Conservation (phyloP, 2,329 filamentous ascomycete genomes). For the Ophiognomonia clavigignenti-juglandacearum region DNA sequence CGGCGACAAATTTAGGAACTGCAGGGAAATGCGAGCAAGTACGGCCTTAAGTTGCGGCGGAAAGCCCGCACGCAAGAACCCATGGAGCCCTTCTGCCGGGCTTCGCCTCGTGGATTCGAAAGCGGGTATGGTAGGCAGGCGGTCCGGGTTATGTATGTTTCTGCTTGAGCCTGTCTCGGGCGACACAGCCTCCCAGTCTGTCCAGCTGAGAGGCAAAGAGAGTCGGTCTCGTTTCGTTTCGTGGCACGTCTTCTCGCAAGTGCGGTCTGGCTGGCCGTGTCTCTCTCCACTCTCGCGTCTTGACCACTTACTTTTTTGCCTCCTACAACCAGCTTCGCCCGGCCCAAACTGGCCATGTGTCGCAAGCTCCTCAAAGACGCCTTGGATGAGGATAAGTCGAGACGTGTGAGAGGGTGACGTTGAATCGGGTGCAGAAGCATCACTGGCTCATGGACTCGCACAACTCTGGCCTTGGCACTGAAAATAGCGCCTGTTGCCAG, state of each 20-base stretch:
- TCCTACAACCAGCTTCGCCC: no score
- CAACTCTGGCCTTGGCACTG: background rate
- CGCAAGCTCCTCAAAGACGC: background rate
- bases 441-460: slow-evolving; percentile 3
- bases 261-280: slow-evolving; percentile 2
- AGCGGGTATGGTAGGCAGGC: background rate
- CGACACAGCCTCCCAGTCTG: background rate
- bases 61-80: background rate
- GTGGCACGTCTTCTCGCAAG: slow-evolving; percentile 5
- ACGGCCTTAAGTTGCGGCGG: slow-evolving; percentile 12
- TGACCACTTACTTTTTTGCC: background rate
- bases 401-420: background rate
- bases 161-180: slow-evolving; percentile 16
- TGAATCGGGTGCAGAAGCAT: background rate
- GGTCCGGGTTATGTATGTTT: slow-evolving; percentile 10
- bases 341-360: background rate
- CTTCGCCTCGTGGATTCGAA: slow-evolving; percentile 8
- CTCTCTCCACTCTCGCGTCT: background rate
- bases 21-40: background rate
- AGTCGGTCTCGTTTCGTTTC: slow-evolving; percentile 1
- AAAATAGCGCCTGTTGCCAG: background rate
- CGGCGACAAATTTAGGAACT: background rate
- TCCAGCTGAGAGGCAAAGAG: slow-evolving; percentile 1
- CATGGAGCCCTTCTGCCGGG: background rate
- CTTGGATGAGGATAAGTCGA: slow-evolving; percentile 1